These are phyloP conservation scores for Penicillium angulare DNA, from an alignment of 495 filamentous ascomycete species.

Conservation along the genomic window DNA sequence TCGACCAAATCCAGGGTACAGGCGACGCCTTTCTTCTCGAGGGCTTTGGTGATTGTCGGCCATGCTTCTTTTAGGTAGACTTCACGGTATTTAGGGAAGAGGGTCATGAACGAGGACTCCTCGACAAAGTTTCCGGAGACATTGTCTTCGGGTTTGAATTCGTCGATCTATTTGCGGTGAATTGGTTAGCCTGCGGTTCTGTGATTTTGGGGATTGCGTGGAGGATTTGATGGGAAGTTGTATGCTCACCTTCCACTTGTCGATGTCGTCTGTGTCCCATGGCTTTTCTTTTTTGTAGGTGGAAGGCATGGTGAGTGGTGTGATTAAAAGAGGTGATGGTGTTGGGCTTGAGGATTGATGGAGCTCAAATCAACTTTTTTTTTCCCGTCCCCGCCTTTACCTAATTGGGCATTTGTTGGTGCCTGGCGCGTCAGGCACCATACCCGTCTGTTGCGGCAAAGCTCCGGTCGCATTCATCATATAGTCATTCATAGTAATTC, in stretches of 20 bases:
- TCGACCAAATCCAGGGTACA: constrained; percentile 93
- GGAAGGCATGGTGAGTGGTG: constrained; percentile 69
- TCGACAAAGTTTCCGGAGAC: constrained; percentile 81
- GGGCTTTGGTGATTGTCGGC: constrained; percentile 74
- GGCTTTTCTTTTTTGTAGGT: constrained; percentile 94
- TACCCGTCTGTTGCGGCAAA: too few species aligned
- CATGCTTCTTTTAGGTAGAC: constrained; percentile 89
- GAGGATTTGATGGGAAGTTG: neutral
- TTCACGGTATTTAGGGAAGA: constrained; percentile 98
- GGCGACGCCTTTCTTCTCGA: constrained; percentile 79
- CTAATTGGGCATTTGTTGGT: constrained; percentile 15
- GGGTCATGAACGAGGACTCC: constrained; percentile 85
- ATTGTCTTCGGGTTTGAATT: constrained; percentile 85
- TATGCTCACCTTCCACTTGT: constrained; percentile 81
- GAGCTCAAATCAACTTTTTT: constrained; percentile 42
- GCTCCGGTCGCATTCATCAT: too few species aligned
- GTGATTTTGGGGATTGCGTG: neutral
- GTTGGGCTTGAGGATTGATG: neutral
- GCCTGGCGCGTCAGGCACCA: constrained; percentile 6
- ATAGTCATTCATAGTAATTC: too few species aligned
- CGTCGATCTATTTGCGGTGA: constrained; percentile 55
- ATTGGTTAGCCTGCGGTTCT: neutral
- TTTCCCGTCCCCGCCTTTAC: constrained; percentile 37
- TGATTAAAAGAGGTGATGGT: constrained; percentile 13
- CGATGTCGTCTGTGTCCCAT: constrained; percentile 97